Evolutionary conservation across 169 alveolate species (phyloP).

Genomic region (Plasmodium fragile): DNA sequence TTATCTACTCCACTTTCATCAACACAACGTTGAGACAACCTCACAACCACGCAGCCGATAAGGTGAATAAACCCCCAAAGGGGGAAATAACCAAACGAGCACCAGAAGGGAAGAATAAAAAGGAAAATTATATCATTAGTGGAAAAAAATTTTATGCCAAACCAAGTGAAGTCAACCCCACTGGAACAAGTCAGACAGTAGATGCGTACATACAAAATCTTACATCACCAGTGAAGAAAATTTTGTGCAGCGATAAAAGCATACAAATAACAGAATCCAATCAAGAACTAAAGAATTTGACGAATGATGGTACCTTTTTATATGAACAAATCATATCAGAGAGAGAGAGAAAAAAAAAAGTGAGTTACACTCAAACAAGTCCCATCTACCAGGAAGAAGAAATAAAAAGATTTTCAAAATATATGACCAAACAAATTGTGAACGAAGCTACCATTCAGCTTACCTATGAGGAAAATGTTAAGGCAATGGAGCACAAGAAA

Average conservation of each 20-base stretch:
- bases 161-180: background rate
- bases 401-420: background rate
- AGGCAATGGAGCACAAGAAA: constrained; percentile 12
- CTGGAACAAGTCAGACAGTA: background rate
- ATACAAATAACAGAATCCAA: constrained; percentile 21
- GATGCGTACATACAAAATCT: background rate
- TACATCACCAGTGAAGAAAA: background rate
- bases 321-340: constrained; percentile 20
- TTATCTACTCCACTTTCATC: constrained; percentile 27
- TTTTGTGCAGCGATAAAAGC: background rate
- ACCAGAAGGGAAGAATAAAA: background rate
- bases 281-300: background rate
- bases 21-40: constrained; percentile 21
- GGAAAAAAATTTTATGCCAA: background rate
- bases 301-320: constrained; percentile 11
- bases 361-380: constrained; percentile 18
- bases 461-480: constrained; percentile 36
- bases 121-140: background rate
- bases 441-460: constrained; percentile 54
- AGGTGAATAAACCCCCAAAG: background rate
- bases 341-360: constrained; percentile 13
- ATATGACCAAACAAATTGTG: constrained; percentile 32
- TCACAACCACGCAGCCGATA: background rate
- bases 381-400: constrained; percentile 27
- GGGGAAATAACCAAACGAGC: background rate